These are phyloP conservation scores for Xanthoconium purpureum DNA, from an alignment of 768 basidiomycete species.

Conservation along the genomic window DNA sequence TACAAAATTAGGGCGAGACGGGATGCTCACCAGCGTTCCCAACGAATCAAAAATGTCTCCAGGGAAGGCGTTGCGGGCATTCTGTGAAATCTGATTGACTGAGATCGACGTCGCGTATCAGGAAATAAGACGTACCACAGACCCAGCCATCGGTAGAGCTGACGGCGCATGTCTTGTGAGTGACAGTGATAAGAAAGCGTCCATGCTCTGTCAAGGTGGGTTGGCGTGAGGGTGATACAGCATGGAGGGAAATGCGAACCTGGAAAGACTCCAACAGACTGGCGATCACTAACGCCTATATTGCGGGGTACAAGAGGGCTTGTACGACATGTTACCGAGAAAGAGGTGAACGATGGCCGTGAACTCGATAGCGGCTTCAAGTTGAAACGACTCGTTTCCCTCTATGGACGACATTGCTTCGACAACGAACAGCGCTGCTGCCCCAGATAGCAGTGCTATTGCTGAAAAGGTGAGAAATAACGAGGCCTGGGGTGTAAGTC, in stretches of 20 bases:
- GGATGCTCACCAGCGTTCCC: conserved; percentile 17
- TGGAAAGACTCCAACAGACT: conserved; percentile 26
- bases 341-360: conserved; percentile 27
- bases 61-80: conserved; percentile 14
- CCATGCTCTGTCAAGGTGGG: conserved; percentile 16
- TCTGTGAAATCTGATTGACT: conserved; percentile 12
- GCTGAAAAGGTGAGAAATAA: conserved; percentile 15
- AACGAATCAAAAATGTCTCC: conserved; percentile 23
- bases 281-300: conserved; percentile 22
- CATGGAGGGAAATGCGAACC: conserved; percentile 1
- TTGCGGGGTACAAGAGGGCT: conserved; percentile 18
- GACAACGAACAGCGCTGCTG: conserved; percentile 18
- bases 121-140: conserved; percentile 15
- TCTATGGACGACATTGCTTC: conserved; percentile 26
- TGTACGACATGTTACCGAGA: conserved; percentile 23
- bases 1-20: not conserved
- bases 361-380: conserved; percentile 25
- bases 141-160: conserved; percentile 22
- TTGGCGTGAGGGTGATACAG: not conserved
- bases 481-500: conserved; percentile 1
- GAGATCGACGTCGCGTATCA: not conserved
- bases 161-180: conserved; percentile 26
- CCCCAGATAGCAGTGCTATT: conserved; percentile 21
- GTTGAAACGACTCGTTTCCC: conserved; percentile 22
- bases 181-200: conserved; percentile 19